phyloP scores from a whole-genome alignment of 768 basidiomycete genomes.

The Macrolepiota fuliginosa region DNA sequence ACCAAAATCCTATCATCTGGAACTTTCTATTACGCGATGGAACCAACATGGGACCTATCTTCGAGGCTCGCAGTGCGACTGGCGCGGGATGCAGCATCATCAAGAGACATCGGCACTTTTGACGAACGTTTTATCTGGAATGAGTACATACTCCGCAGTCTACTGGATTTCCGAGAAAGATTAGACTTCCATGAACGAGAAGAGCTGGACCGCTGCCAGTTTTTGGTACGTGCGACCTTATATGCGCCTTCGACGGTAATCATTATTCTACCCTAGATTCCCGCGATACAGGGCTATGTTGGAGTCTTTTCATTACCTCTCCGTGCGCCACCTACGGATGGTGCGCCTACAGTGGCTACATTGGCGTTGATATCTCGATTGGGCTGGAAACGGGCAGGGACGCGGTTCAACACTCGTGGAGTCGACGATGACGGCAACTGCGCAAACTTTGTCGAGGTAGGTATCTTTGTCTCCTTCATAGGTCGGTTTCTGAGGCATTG shows the following conservation, averaged over 20 bases:
- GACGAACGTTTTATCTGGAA: conserved; percentile 96
- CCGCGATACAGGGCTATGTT: conserved; percentile 93
- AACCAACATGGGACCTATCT: conserved; percentile 87
- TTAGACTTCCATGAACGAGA: conserved; percentile 66
- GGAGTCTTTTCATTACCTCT: conserved; percentile 79
- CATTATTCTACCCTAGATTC: conserved; percentile 47
- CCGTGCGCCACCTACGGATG: conserved; percentile 72
- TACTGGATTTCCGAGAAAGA: conserved; percentile 85
- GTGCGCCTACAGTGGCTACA: conserved; percentile 69
- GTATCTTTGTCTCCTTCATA: conserved; percentile 18
- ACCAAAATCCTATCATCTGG: conserved; percentile 90
- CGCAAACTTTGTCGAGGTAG: conserved; percentile 94
- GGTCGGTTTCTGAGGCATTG: conserved; percentile 16
- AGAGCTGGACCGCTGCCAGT: conserved; percentile 81
- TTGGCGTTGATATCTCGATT: conserved; percentile 83
- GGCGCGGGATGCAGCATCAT: conserved; percentile 40
- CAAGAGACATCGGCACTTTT: conserved; percentile 55
- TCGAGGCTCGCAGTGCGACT: conserved; percentile 75
- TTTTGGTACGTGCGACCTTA: conserved; percentile 57
- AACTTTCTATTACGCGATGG: conserved; percentile 88
- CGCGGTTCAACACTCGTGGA: conserved; percentile 94
- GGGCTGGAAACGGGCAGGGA: conserved; percentile 94
- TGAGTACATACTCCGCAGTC: conserved; percentile 80
- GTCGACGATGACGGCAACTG: conserved; percentile 94
- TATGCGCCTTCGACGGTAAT: conserved; percentile 12